Percentiles rank a stretch among this genome's conserved stretches.
phyloP scores from a whole-genome alignment of 23 red algal species.

The Agarophyton chilense region DNA sequence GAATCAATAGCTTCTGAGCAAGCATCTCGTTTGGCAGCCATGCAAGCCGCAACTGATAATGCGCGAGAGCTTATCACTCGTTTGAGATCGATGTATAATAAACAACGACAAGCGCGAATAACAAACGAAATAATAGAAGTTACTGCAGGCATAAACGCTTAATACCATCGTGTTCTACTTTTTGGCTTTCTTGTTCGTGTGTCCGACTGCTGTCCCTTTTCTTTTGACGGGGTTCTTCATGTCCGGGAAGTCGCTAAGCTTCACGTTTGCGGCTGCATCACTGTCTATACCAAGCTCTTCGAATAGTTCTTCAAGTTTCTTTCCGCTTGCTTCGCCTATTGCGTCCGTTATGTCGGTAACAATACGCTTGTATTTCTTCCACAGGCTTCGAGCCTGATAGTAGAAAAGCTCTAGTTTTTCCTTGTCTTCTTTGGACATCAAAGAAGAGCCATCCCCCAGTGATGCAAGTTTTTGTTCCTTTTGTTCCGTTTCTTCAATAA shows the following conservation, averaged over 20 bases:
- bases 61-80: conserved; percentile 70
- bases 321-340: conserved; percentile 81
- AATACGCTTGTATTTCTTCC: conserved; percentile 76
- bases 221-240: conserved; percentile 50
- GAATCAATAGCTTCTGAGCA: conserved; percentile 81
- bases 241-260: conserved; percentile 63
- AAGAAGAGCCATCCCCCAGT: conserved; percentile 57
- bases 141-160: conserved; percentile 10
- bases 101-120: conserved; percentile 86
- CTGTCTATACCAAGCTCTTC: conserved; percentile 89
- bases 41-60: conserved; percentile 89
- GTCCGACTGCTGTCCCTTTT: not conserved
- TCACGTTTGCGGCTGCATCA: conserved; percentile 75
- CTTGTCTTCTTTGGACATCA: conserved; percentile 76
- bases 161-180: conserved; percentile 4
- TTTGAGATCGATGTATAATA: conserved; percentile 81
- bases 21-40: conserved; percentile 79
- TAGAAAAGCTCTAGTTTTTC: conserved; percentile 64
- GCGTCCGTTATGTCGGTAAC: conserved; percentile 75
- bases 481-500: conserved; percentile 36
- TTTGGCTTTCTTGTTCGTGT: not conserved
- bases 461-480: conserved; percentile 45
- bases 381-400: conserved; percentile 42
- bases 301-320: conserved; percentile 69
- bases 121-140: conserved; percentile 87